Evolutionary conservation across 192 early-diverging fungal genomes (phyloP).

Genomic region (Globomyces pollinis-pini): DNA sequence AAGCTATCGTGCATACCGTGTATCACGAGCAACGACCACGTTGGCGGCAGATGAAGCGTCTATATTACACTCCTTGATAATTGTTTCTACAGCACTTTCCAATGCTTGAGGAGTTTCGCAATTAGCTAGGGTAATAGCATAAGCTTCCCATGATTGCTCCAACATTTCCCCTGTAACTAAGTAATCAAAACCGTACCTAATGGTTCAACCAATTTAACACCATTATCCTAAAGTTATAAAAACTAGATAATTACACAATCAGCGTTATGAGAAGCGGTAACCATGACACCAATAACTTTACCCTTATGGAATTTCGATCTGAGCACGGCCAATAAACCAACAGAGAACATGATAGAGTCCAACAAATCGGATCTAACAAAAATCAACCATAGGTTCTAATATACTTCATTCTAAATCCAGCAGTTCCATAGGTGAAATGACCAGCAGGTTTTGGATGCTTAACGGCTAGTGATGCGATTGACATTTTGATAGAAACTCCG

Average conservation of each 20-base stretch:
- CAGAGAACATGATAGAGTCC: conserved; percentile 87
- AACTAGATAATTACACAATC: conserved; percentile 47
- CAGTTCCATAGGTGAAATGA: conserved; percentile 86
- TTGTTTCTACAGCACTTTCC: conserved; percentile 47
- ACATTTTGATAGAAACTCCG: not conserved
- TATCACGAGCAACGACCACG: conserved; percentile 87
- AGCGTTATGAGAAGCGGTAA: conserved; percentile 98
- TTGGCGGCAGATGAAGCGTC: conserved; percentile 46
- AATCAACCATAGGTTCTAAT: conserved; percentile 47
- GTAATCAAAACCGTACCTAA: too few species aligned
- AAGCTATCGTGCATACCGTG: conserved; percentile 48
- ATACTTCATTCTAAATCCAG: conserved; percentile 86
- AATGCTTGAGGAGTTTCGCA: conserved; percentile 58
- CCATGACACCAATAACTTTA: conserved; percentile 88
- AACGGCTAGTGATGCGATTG: not conserved
- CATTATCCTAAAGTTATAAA: conserved; percentile 69
- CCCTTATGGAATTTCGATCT: conserved; percentile 83
- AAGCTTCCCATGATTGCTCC: conserved; percentile 86
- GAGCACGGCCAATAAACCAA: conserved; percentile 83
- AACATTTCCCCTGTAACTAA: too few species aligned
- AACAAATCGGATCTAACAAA: conserved; percentile 69
- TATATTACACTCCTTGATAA: conserved; percentile 62
- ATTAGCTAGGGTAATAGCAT: conserved; percentile 87
- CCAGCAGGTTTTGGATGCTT: conserved; percentile 65
- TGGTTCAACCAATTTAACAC: conserved; percentile 96